Percentiles rank a stretch among this genome's conserved stretches.
These are phyloP conservation scores for Bimuria novae-zelandiae DNA, from an alignment of 2,329 filamentous ascomycete species.

Conservation along the genomic window DNA sequence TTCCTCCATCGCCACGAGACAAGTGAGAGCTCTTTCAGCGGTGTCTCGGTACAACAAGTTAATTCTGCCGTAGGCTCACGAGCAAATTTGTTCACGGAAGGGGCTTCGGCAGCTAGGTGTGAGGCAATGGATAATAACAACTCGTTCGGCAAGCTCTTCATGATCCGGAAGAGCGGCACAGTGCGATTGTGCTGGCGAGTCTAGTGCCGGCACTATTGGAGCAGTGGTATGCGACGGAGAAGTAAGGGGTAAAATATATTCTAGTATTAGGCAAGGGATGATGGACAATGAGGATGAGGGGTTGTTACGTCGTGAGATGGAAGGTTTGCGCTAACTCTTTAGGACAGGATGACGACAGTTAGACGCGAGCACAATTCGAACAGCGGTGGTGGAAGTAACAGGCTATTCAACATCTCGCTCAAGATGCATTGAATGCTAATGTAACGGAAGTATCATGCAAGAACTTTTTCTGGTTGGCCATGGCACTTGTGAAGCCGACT, in stretches of 20 bases:
- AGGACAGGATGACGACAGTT: background rate
- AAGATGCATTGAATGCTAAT: too few relatives aligned
- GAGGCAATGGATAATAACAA: conserved; percentile 41
- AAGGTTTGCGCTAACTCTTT: background rate
- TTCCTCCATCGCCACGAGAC: conserved; percentile 41
- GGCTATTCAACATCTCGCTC: too few relatives aligned
- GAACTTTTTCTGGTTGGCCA: too few relatives aligned
- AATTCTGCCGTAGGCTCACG: conserved; percentile 37
- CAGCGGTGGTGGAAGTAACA: too few relatives aligned
- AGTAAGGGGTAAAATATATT: background rate
- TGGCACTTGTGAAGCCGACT: background rate
- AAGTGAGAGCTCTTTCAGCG: conserved; percentile 39
- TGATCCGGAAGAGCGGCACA: conserved; percentile 7
- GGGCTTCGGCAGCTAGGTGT: conserved; percentile 36
- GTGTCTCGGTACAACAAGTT: conserved; percentile 23
- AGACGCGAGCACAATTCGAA: too few relatives aligned
- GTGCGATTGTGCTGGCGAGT: background rate
- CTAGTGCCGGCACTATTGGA: background rate
- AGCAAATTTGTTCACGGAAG: conserved; percentile 38
- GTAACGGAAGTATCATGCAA: too few relatives aligned
- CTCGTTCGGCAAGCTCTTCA: conserved; percentile 43
- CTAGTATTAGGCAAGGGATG: background rate
- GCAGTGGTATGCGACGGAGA: background rate
- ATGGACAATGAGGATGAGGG: background rate
- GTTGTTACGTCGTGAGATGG: background rate